phyloP scores from a whole-genome alignment of 495 filamentous ascomycete species.

The Tuber borchii region DNA sequence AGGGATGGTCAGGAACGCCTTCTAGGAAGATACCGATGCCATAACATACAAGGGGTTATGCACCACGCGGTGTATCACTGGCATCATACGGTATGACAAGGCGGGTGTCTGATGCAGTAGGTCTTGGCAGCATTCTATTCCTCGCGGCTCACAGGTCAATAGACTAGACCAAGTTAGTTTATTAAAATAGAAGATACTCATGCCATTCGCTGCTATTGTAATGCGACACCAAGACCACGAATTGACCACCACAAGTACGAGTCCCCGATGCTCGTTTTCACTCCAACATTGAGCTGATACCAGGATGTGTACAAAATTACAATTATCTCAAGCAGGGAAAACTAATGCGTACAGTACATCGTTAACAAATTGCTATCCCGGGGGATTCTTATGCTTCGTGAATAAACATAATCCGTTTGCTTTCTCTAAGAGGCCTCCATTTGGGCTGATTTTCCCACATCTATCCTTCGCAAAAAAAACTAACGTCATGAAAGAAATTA shows the following conservation, averaged over 20 bases:
- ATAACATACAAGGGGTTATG: background rate
- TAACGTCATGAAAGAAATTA: background rate
- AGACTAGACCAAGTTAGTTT: background rate
- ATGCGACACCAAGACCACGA: background rate
- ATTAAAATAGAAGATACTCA: background rate
- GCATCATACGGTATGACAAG: background rate
- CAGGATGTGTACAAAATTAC: background rate
- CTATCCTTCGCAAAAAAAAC: conserved; percentile 17
- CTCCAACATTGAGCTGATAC: background rate
- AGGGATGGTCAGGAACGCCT: background rate
- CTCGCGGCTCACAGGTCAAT: background rate
- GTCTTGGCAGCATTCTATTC: background rate
- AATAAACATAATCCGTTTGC: background rate
- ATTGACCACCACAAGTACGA: background rate
- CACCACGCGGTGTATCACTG: background rate
- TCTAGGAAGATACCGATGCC: background rate
- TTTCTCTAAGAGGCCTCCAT: background rate
- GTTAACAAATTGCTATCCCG: background rate
- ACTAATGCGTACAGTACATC: background rate
- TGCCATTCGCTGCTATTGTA: background rate
- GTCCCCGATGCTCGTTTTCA: background rate
- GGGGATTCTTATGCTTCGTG: background rate
- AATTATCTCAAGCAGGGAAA: background rate
- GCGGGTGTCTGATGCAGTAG: background rate
- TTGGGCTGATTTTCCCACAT: conserved; percentile 3